Percentiles rank a stretch among this genome's conserved stretches.
Evolutionary conservation across 345 rosid genomes (phyloP).

Genomic region (Capsella bursapastoris): DNA sequence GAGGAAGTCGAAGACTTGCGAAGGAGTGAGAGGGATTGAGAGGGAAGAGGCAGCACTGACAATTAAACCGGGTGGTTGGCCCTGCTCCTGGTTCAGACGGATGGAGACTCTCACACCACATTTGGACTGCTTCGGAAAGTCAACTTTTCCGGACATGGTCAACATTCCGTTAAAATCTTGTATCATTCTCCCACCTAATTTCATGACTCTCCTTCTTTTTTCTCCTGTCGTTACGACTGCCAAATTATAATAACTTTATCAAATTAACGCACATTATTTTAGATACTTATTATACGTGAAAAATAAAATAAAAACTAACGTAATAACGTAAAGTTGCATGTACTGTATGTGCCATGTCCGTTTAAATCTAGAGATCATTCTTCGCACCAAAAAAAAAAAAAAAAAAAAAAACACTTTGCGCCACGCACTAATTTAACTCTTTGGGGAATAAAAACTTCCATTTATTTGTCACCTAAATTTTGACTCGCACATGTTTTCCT

Average conservation of each 20-base stretch:
- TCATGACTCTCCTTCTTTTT: conserved; percentile 57
- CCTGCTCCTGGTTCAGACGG: conserved; percentile 47
- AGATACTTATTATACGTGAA: neutral
- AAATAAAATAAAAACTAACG: neutral
- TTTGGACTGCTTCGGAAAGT: conserved; percentile 55
- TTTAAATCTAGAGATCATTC: neutral
- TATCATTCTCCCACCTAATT: conserved; percentile 71
- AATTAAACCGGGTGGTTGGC: conserved; percentile 61
- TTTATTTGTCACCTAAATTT: neutral
- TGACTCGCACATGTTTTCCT: neutral
- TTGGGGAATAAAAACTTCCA: neutral
- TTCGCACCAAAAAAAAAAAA: too few relatives aligned
- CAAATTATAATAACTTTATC: conserved; percentile 5
- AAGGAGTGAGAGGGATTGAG: conserved; percentile 58
- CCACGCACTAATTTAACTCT: too few relatives aligned
- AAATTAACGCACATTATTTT: neutral
- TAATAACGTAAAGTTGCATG: neutral
- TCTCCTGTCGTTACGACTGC: conserved; percentile 40
- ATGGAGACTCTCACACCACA: conserved; percentile 63
- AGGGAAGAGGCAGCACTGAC: conserved; percentile 68
- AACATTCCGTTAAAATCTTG: conserved; percentile 55
- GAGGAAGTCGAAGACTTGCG: conserved; percentile 53
- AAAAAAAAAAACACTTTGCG: too few relatives aligned
- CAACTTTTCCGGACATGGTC: conserved; percentile 58
- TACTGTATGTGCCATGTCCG: neutral